phyloP scores from a whole-genome alignment of 768 basidiomycete species.

The Termitomyces bulborhizus region DNA sequence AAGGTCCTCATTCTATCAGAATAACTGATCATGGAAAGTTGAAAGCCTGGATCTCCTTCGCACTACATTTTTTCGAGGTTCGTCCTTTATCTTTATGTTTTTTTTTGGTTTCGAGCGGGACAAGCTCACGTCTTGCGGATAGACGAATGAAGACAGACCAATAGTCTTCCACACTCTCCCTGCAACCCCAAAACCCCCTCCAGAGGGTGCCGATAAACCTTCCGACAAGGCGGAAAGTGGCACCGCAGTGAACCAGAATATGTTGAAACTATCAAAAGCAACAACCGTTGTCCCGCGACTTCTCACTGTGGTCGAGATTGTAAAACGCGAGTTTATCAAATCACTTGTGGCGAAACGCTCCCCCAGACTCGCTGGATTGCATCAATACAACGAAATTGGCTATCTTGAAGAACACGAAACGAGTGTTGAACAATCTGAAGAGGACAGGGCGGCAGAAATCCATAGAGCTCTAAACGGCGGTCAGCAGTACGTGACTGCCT shows the following conservation, averaged over 20 bases:
- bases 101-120: not conserved
- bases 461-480: conserved; percentile 47
- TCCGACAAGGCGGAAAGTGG: conserved; percentile 1
- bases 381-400: conserved; percentile 74
- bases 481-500: conserved; percentile 43
- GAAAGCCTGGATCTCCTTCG: conserved; percentile 42
- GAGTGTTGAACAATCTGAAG: conserved; percentile 17
- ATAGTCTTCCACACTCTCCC: conserved; percentile 60
- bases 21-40: conserved; percentile 56
- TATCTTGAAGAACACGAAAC: conserved; percentile 37
- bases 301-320: conserved; percentile 74
- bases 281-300: conserved; percentile 52
- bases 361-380: conserved; percentile 45
- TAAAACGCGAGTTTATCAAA: conserved; percentile 75
- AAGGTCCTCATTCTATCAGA: conserved; percentile 31
- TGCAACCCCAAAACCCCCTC: conserved; percentile 12
- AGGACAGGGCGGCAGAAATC: conserved; percentile 30
- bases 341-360: conserved; percentile 35
- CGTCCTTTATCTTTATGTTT: conserved; percentile 8
- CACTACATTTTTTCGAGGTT: conserved; percentile 50
- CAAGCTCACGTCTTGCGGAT: not conserved
- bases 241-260: not conserved
- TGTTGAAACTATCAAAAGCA: conserved; percentile 20
- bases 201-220: conserved; percentile 1
- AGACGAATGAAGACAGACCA: conserved; percentile 44